Evolutionary conservation across 1,284 basidiomycete genomes (phyloP).

Genomic region (Kwoniella shivajii): DNA sequence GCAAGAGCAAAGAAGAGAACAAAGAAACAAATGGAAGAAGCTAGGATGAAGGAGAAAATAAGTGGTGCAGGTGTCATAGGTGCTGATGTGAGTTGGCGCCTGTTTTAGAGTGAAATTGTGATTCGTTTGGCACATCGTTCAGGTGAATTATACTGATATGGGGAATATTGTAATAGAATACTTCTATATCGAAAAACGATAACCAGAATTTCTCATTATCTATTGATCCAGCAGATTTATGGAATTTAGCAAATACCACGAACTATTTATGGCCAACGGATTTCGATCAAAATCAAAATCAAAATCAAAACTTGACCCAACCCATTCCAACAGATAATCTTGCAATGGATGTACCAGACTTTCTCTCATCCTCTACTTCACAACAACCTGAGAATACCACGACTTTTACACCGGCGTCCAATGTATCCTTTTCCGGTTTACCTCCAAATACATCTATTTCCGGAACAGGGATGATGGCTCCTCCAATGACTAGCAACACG

Average conservation of each 20-base stretch:
- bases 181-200: neutral
- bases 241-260: constrained; percentile 18
- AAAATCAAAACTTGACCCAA: too few relatives aligned
- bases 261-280: constrained; percentile 35
- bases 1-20: constrained; percentile 54
- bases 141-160: neutral
- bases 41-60: constrained; percentile 36
- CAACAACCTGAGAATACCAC: too few relatives aligned
- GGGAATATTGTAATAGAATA: neutral
- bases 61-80: constrained; percentile 11
- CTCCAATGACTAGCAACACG: neutral
- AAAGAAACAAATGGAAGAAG: constrained; percentile 56
- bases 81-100: constrained; percentile 2
- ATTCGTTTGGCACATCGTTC: too few relatives aligned
- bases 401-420: too few relatives aligned
- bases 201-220: constrained; percentile 1
- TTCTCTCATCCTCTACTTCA: too few relatives aligned
- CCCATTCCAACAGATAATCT: too few relatives aligned
- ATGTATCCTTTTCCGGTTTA: too few relatives aligned
- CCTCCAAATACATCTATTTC: too few relatives aligned
- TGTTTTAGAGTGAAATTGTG: too few relatives aligned
- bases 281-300: constrained; percentile 19
- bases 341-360: too few relatives aligned
- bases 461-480: too few relatives aligned
- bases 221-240: constrained; percentile 13